Base-by-base conservation (phyloP, 441 rosid species). In the Corymbia citriodora region DNA sequence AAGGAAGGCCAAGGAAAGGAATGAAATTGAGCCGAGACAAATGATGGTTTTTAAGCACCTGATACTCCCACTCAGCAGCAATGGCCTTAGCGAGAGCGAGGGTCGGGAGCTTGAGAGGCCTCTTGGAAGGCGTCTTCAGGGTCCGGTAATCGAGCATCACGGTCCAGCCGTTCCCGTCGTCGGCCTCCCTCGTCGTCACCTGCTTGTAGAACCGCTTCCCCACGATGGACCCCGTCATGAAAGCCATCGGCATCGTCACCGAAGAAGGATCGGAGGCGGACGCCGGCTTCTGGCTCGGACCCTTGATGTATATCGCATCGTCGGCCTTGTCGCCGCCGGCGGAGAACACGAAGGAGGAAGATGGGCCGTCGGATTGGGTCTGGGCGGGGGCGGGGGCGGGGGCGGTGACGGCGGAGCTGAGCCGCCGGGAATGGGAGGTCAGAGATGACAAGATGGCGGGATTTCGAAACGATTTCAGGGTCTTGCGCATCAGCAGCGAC, bases 121-220 rank as follows among this genome's bases (percentile, higher is more conserved):
- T 93, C 91, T 97, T 98, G 6, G 98, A 94, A 89, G 99, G 99
- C 2, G 98, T 95, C 91, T 96, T 98, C 1, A 98, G 98, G n/a
- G 99, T 98, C 81, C 99, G 92, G 90, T 97, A 98, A 94, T 98
- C 99, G 53, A 98, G 99, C 97, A 98, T 98, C 91, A 98, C 99
- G 18, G 95, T 93, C 97, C 98, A 98, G 40, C 99, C 99, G 93
- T 93, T 94, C 55, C 99, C 99, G 92, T 98, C 99, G 72, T 97
- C 99, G 16, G 99, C 96, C 91, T 93, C 96, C 92, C 99, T 96
- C 54, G 98, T 95, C 11, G 95, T 95, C 94, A 96, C 99, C 92
- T 96, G 92, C 88, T 96, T 85, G 92, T 97, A 98, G 88, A 98
- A 97, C 68, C 97, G 93, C 96, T 93, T 97, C 59, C 99, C 99